Conservation (phyloP, 2,329 filamentous ascomycete genomes). For the Colletotrichum nymphaeae region DNA sequence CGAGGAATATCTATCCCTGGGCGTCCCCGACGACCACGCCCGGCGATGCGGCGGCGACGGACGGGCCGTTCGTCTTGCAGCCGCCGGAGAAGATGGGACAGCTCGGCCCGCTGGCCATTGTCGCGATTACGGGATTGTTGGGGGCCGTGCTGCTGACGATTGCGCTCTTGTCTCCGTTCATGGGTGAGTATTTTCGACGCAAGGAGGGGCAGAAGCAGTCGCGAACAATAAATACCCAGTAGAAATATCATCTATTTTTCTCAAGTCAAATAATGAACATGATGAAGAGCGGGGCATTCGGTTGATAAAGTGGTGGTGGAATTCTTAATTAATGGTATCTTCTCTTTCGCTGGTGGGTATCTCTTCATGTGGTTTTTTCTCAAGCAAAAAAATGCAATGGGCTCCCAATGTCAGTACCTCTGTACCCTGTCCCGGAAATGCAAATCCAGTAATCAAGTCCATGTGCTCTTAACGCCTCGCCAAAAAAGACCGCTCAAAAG, state of each 20-base stretch:
- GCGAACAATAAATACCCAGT: not conserved
- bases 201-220: not conserved
- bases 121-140: conserved; percentile 1
- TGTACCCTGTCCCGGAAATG: not conserved
- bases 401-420: not conserved
- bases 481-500: not conserved
- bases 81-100: conserved; percentile 18
- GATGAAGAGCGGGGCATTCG: not conserved
- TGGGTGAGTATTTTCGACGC: not conserved
- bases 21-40: too few relatives aligned
- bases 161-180: not conserved
- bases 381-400: not conserved
- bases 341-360: conserved; percentile 4
- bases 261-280: not conserved
- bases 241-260: not conserved
- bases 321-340: conserved; percentile 27
- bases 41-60: not conserved
- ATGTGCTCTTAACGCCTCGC: conserved; percentile 10
- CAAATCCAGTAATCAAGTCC: not conserved
- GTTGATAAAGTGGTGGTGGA: not conserved
- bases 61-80: not conserved
- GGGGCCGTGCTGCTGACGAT: not conserved
- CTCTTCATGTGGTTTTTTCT: conserved; percentile 2
- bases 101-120: conserved; percentile 3
- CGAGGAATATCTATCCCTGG: not conserved